phyloP scores from a whole-genome alignment of 2,329 filamentous ascomycete genomes.

The Parascedosporium putredinis region DNA sequence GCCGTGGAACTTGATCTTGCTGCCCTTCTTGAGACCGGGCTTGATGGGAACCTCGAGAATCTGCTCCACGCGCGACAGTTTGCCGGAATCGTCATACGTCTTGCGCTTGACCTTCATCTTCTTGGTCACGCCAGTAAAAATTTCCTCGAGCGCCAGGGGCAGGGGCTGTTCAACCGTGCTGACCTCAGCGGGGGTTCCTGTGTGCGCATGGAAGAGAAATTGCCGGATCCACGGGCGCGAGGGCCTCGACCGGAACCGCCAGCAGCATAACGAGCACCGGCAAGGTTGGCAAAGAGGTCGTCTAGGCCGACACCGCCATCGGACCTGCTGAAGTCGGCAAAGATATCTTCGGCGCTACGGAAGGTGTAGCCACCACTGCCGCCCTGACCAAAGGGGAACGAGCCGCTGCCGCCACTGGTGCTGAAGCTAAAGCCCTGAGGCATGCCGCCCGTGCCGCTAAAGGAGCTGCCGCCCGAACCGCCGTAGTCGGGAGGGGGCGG shows the following conservation, averaged over 20 bases:
- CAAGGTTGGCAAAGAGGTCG: slow-evolving; percentile 28
- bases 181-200: slow-evolving; percentile 53
- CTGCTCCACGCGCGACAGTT: slow-evolving; percentile 77
- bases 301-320: slow-evolving; percentile 31
- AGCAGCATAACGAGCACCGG: slow-evolving; percentile 19
- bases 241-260: neutral
- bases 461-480: slow-evolving; percentile 45
- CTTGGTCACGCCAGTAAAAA: slow-evolving; percentile 80
- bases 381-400: slow-evolving; percentile 51
- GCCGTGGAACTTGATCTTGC: slow-evolving; percentile 95
- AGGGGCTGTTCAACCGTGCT: slow-evolving; percentile 82
- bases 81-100: slow-evolving; percentile 77
- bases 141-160: slow-evolving; percentile 73
- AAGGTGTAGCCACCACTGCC: slow-evolving; percentile 75
- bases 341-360: slow-evolving; percentile 74
- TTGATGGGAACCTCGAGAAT: slow-evolving; percentile 94
- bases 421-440: slow-evolving; percentile 42
- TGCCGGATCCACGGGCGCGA: slow-evolving; percentile 19
- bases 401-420: slow-evolving; percentile 35
- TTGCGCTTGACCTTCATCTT: slow-evolving; percentile 98
- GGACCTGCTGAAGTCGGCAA: slow-evolving; percentile 60
- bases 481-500: slow-evolving; percentile 52
- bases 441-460: slow-evolving; percentile 44
- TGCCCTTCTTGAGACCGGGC: slow-evolving; percentile 87
- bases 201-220: slow-evolving; percentile 37